phyloP scores from a whole-genome alignment of 495 filamentous ascomycete species.

The Trichoderma asperelloides region DNA sequence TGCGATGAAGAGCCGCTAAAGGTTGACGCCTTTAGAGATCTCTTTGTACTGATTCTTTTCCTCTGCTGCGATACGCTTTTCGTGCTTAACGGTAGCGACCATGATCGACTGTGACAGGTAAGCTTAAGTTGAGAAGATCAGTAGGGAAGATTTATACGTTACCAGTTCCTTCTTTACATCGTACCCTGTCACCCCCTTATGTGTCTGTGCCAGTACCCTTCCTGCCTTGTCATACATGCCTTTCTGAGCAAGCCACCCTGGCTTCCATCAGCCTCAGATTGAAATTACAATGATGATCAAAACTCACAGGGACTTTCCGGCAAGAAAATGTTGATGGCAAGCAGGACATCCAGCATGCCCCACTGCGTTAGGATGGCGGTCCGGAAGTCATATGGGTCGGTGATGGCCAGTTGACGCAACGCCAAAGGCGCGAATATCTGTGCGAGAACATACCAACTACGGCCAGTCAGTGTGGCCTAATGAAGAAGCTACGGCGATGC shows the following conservation, averaged over 20 bases:
- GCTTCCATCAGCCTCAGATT: neutral
- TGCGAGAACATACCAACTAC: slow-evolving; percentile 8
- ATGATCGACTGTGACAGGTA: too few relatives aligned
- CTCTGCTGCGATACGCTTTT: slow-evolving; percentile 1
- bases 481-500: neutral
- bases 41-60: slow-evolving; percentile 8
- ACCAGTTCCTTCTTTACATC: slow-evolving; percentile 7
- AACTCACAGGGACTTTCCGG: slow-evolving; percentile 11
- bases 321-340: slow-evolving; percentile 10
- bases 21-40: slow-evolving; percentile 6
- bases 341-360: slow-evolving; percentile 10
- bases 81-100: too few relatives aligned
- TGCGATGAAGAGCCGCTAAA: slow-evolving; percentile 6
- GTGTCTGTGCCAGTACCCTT: slow-evolving; percentile 2
- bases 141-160: too few relatives aligned
- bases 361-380: slow-evolving; percentile 4
- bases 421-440: slow-evolving; percentile 10
- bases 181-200: slow-evolving; percentile 7
- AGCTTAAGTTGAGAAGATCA: too few relatives aligned
- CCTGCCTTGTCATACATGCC: slow-evolving; percentile 1
- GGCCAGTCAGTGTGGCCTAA: neutral
- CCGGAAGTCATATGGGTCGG: slow-evolving; percentile 9
- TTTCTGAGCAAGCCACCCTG: slow-evolving; percentile 11
- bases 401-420: slow-evolving; percentile 3
- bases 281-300: neutral